A percentile compares a stretch with the other conserved stretches of the same genome.
Evolutionary conservation across 352 stramenopile genomes (phyloP).

Genomic region (Globisporangium polare): DNA sequence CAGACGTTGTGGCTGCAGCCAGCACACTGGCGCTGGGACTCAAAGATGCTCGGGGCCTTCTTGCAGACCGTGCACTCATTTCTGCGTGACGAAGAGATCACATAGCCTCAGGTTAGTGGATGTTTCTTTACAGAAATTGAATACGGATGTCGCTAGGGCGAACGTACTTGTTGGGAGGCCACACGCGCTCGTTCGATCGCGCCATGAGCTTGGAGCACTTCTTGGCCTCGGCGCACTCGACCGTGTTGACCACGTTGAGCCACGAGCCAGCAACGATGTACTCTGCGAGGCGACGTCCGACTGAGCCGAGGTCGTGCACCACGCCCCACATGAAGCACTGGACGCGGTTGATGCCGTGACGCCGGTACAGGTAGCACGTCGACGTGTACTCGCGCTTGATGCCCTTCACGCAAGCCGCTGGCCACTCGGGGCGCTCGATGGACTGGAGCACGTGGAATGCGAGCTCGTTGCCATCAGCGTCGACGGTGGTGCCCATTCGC

Average conservation of each 20-base stretch:
- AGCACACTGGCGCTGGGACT: constrained; percentile 4
- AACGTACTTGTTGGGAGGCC: constrained; percentile 5
- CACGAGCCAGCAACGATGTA: constrained; percentile 20
- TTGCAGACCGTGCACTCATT: constrained; percentile 9
- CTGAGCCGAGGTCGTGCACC: constrained; percentile 19
- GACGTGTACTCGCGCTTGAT: constrained; percentile 31
- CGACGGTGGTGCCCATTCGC: constrained; percentile 27
- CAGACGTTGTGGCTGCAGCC: constrained; percentile 4
- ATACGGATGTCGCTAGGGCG: too few species aligned
- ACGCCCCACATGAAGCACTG: constrained; percentile 33
- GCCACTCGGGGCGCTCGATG: constrained; percentile 40
- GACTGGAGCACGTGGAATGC: constrained; percentile 44
- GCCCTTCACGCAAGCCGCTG: constrained; percentile 25
- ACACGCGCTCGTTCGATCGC: background rate
- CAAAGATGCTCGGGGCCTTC: constrained; percentile 11
- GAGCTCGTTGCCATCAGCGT: constrained; percentile 29
- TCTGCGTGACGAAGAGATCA: constrained; percentile 7
- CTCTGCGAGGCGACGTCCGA: constrained; percentile 11
- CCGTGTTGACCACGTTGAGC: constrained; percentile 19
- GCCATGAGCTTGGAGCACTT: background rate
- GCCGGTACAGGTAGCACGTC: constrained; percentile 38
- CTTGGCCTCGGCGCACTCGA: constrained; percentile 10
- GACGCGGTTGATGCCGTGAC: constrained; percentile 20
- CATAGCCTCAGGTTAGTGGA: background rate
- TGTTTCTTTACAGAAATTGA: too few species aligned